Evolutionary conservation across 768 basidiomycete genomes (phyloP), one percentile per base, ranked within the genome.

Genomic region (Lentinula detonsa): DNA sequence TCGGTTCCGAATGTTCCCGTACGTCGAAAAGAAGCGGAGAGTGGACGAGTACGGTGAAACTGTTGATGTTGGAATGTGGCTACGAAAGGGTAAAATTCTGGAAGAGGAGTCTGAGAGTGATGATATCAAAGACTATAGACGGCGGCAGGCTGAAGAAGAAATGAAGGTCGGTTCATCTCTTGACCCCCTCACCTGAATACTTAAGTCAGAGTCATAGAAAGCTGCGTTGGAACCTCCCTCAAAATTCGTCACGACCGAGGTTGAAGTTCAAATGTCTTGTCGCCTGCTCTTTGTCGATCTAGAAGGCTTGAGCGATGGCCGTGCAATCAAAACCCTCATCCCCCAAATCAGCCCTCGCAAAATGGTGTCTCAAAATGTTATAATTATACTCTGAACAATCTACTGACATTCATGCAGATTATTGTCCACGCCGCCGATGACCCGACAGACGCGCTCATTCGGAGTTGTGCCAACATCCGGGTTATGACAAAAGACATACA

Each of bases 1-100:
- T 64, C 79, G 97, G 57, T 98, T 91, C 72, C 82, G 96, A 64
- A 98, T 98, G 95, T 98, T 98, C 75, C 97, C 97, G 0, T 95
- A 93, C 65, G 85, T 96, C 33, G 96, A 98, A 75, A 89, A 92
- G 74, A 92, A 90, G 69, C 78, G 93, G 65, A 82, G 91, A 65
- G 91, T 98, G 21, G 97, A 99, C 69, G 92, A 91, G 65, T 99
- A 93, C 70, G 97, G 97, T 8, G 97, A 99, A 77, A 90, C 87
- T 9, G 79, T 98, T 56, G 97, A 98, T 72, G 90, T 98, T 5
- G 94, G 90, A 3, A 90, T 93, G 84, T 99, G 97, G 97, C 71
- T 98, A 61, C 80, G 93, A 63, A 92, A 93, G 69, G 92, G 95
- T 0, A 91, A 90, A 74, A 86, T 90, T 46, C 83, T 97, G 51